Base-by-base conservation (phyloP, 2,329 filamentous ascomycete species). In the Alternaria gaisen region DNA sequence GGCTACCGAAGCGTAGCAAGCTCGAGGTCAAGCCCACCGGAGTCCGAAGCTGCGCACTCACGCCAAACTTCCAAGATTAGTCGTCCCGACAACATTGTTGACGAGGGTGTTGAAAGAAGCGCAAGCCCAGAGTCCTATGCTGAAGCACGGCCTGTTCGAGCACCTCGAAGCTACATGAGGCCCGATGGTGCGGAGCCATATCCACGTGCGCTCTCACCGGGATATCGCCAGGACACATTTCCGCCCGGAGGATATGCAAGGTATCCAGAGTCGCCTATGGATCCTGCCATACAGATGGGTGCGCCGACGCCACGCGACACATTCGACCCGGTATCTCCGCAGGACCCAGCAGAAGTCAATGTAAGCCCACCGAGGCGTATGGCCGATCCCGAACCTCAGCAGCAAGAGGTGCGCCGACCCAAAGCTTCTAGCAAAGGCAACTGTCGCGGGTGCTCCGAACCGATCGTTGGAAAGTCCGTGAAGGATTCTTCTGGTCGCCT, bases 401-500 rank as follows among this genome's bases (percentile, higher is more conserved):
- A 62, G 26, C 60, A 52, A 53, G 64, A 69, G 9, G 52, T 38
- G 24, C 71, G 72, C 38, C 74, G 72, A 9, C 66, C 68, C 18
- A 68, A 67, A 30, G 80, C 79, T 11, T 77, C 82, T 1, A 85
- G 85, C 16, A 90, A 92, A 57, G 92, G 92, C 3, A 88, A 87
- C 64, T 99, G 95, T 82, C 92, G 93, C 72, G 91, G 92, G 1
- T 99, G 95, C 78, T 84, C 87, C 4, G 83, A 90, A 46, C 82
- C 85, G 7, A 98, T 99, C 70, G 87, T 88, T 44, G 94, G 93
- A 20, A 98, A 97, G 80, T 97, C 93, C 1, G 89, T 99, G 59
- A 97, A 94, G 34, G 97, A 93, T 14, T 93, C 93, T 0, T 95
- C 97, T 71, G 95, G 95, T 16, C 90, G 94, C 24, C 83, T 99